Evolutionary conservation across 139 green algal genomes (phyloP).

Genomic region (Coelastrella sp.): DNA sequence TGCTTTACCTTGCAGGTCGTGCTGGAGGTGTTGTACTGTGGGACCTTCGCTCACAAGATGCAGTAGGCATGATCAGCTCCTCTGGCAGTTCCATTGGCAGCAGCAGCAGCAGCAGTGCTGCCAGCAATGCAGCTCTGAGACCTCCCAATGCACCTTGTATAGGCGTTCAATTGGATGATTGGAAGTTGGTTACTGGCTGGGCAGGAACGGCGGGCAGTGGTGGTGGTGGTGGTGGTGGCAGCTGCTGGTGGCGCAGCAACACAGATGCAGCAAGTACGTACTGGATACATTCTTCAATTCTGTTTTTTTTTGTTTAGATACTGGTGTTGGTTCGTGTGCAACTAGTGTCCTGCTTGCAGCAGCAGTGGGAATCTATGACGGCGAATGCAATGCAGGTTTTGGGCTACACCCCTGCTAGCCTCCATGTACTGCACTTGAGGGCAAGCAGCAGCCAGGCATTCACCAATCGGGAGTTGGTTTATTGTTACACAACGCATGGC

Average conservation of each 20-base stretch:
- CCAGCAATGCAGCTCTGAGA: background rate
- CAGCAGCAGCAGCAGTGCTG: constrained; percentile 5
- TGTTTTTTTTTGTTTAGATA: no score
- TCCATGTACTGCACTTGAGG: background rate
- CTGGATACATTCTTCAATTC: no score
- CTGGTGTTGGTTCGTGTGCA: no score
- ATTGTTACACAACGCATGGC: no score
- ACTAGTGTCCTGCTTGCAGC: no score
- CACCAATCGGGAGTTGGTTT: background rate
- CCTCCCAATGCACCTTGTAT: constrained; percentile 25
- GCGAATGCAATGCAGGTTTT: no score
- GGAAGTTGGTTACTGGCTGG: constrained; percentile 60
- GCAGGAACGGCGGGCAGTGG: background rate
- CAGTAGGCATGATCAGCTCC: background rate
- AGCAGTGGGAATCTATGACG: no score
- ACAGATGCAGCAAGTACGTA: background rate
- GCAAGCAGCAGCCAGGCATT: background rate
- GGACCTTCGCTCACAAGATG: constrained; percentile 41
- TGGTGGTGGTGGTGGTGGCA: constrained; percentile 6
- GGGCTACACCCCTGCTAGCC: no score
- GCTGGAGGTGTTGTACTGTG: constrained; percentile 50
- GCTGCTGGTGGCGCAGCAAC: constrained; percentile 20
- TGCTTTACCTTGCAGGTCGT: constrained; percentile 31
- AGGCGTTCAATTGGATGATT: constrained; percentile 65
- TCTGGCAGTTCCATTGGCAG: background rate